Conservation (phyloP, 805 yeast genomes). For the Candida anglica region DNA sequence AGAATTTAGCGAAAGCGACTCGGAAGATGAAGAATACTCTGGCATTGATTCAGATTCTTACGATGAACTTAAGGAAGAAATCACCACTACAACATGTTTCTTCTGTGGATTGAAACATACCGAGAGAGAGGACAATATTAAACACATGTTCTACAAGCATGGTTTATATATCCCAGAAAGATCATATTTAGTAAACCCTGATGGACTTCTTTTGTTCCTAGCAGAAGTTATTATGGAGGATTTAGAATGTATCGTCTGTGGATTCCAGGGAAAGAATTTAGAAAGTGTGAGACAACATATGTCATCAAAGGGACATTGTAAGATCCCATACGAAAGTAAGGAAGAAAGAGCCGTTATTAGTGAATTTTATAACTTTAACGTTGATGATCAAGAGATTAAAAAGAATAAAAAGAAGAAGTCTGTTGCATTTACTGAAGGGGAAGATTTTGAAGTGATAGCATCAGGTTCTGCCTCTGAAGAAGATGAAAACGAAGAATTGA, state of each 20-base stretch:
- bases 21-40: slow-evolving; percentile 7
- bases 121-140: slow-evolving; percentile 51
- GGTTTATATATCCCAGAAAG: slow-evolving; percentile 45
- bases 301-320: slow-evolving; percentile 41
- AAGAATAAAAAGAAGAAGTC: slow-evolving; percentile 6
- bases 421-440: slow-evolving; percentile 6
- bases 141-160: slow-evolving; percentile 42
- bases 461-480: slow-evolving; percentile 8
- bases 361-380: slow-evolving; percentile 36
- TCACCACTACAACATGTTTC: slow-evolving; percentile 51
- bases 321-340: slow-evolving; percentile 40
- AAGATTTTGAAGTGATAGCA: slow-evolving; percentile 8
- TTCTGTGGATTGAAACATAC: slow-evolving; percentile 53
- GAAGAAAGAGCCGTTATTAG: slow-evolving; percentile 32
- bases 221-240: slow-evolving; percentile 36
- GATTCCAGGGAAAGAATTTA: slow-evolving; percentile 37
- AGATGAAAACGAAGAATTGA: slow-evolving; percentile 10
- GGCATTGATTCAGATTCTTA: slow-evolving; percentile 15
- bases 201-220: slow-evolving; percentile 35
- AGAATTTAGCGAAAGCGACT: slow-evolving; percentile 13
- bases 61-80: slow-evolving; percentile 20
- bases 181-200: slow-evolving; percentile 30
- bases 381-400: slow-evolving; percentile 11
- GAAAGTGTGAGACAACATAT: slow-evolving; percentile 43
- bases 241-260: slow-evolving; percentile 42